A percentile compares a stretch with the other conserved stretches of the same genome.
Conservation (phyloP, 2,329 filamentous ascomycete genomes). For the Fusarium secorum region DNA sequence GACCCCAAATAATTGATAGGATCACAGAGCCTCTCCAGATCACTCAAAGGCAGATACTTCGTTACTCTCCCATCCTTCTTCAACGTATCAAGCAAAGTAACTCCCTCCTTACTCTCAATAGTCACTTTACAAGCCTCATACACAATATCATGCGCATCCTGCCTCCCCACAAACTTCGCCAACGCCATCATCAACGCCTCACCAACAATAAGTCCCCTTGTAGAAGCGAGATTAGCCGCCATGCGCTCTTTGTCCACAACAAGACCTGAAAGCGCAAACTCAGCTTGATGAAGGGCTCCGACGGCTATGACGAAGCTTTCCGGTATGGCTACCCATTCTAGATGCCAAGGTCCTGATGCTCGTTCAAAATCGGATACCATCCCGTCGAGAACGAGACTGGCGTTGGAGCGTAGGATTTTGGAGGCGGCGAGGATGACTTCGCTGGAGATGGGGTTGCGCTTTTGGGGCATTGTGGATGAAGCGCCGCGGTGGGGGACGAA, state of each 20-base stretch:
- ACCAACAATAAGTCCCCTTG: constrained; percentile 61
- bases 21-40: constrained; percentile 1
- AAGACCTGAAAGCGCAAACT: constrained; percentile 60
- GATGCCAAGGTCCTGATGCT: constrained; percentile 65
- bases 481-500: constrained; percentile 63
- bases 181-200: constrained; percentile 70
- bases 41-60: background rate
- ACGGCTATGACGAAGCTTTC: constrained; percentile 62
- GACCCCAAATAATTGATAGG: constrained; percentile 13
- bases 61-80: background rate
- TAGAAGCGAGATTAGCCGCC: constrained; percentile 59
- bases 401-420: constrained; percentile 61
- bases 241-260: constrained; percentile 59
- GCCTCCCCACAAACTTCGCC: constrained; percentile 60
- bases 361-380: constrained; percentile 67
- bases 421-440: constrained; percentile 64
- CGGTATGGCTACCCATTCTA: constrained; percentile 65
- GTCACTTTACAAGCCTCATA: constrained; percentile 57
- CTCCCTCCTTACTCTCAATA: constrained; percentile 2
- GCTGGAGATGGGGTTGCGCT: constrained; percentile 65
- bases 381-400: constrained; percentile 60
- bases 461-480: constrained; percentile 66
- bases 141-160: constrained; percentile 63
- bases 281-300: constrained; percentile 61
- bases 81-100: background rate